Evolutionary conservation across 805 yeast species (phyloP).

Genomic region (Wickerhamomyces hampshirensis): DNA sequence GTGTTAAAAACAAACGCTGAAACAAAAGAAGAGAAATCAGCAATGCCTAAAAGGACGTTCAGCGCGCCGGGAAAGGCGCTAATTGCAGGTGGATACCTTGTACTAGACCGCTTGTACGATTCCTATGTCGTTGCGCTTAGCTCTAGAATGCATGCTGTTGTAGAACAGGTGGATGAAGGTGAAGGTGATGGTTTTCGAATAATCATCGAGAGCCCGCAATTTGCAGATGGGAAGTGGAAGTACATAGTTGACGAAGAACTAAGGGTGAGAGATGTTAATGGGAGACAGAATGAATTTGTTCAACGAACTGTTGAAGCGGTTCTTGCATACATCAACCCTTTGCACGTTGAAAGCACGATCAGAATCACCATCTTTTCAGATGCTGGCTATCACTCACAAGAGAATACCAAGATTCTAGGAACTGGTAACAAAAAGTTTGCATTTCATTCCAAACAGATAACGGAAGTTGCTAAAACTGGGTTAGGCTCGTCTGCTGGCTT

Average conservation of each 20-base stretch:
- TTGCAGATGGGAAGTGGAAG: conserved; percentile 63
- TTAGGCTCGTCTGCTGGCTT: conserved; percentile 95
- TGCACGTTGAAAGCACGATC: conserved; percentile 27
- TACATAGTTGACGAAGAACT: conserved; percentile 32
- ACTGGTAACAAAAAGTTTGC: conserved; percentile 43
- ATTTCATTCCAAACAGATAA: conserved; percentile 56
- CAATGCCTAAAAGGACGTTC: conserved; percentile 28
- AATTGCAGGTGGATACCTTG: conserved; percentile 92
- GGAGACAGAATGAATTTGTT: conserved; percentile 64
- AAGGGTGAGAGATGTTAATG: conserved; percentile 27
- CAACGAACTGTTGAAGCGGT: conserved; percentile 56
- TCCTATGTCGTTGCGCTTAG: conserved; percentile 86
- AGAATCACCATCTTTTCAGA: conserved; percentile 72
- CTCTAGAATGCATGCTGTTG: conserved; percentile 81
- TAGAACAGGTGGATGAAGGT: conserved; percentile 17
- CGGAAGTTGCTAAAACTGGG: conserved; percentile 86
- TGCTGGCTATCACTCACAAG: conserved; percentile 83
- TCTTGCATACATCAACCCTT: conserved; percentile 41
- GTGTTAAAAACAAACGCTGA: no score
- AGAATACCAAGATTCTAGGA: conserved; percentile 31
- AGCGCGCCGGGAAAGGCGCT: conserved; percentile 97
- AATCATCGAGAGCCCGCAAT: conserved; percentile 73
- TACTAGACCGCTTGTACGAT: conserved; percentile 67
- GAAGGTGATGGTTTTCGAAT: background rate
- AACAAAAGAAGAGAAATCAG: background rate